Evolutionary conservation across 169 alveolate species (phyloP).

Genomic region (Eimeria falciformis): DNA sequence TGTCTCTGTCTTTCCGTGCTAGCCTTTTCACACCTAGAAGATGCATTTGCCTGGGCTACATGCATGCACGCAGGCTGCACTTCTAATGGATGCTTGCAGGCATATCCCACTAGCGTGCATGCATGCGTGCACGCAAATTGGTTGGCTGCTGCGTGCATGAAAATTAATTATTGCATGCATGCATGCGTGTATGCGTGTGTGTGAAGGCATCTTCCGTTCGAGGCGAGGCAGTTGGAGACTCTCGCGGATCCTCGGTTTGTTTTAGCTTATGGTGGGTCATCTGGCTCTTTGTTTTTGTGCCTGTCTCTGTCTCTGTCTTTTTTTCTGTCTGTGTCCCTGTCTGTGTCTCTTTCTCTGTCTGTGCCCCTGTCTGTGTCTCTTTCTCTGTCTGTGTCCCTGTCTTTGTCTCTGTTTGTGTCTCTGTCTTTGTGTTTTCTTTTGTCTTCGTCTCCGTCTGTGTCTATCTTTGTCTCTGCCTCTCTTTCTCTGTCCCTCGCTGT

Average conservation of each 20-base stretch:
- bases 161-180: too few relatives aligned
- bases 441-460: not conserved
- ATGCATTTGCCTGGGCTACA: too few relatives aligned
- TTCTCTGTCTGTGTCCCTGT: not conserved
- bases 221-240: not conserved
- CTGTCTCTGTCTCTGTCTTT: not conserved
- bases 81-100: too few relatives aligned
- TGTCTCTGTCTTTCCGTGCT: not conserved
- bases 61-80: too few relatives aligned
- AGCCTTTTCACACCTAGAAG: too few relatives aligned
- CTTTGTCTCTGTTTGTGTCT: not conserved
- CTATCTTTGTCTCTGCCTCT: not conserved
- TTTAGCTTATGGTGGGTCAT: not conserved
- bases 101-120: too few relatives aligned
- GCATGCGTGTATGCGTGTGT: not conserved
- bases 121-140: too few relatives aligned
- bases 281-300: not conserved
- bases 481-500: not conserved
- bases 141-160: too few relatives aligned
- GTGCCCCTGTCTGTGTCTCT: not conserved
- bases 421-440: not conserved
- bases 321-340: not conserved
- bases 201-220: slow-evolving; percentile 4
- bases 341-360: not conserved
- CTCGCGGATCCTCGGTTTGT: slow-evolving; percentile 22